Percentiles rank a stretch among this genome's conserved stretches.
phyloP scores from a whole-genome alignment of 176 grass and related monocot species.

The Ensete ventricosum region DNA sequence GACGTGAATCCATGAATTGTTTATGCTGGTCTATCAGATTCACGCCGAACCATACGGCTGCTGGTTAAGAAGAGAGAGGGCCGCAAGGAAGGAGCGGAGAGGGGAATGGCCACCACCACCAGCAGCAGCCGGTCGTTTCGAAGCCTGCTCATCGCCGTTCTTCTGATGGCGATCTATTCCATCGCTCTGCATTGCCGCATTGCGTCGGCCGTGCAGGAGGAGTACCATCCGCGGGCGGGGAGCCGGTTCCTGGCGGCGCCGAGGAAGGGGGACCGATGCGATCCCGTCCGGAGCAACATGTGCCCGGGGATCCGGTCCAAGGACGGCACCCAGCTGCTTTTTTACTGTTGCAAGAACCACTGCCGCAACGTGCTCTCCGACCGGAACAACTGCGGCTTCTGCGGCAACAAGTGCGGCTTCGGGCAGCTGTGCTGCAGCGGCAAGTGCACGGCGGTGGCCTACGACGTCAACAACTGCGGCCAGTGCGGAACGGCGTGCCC shows the following conservation, averaged over 20 bases:
- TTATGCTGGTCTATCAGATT: background rate
- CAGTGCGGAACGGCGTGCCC: background rate
- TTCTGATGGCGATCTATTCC: background rate
- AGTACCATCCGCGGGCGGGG: background rate
- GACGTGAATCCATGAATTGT: too few relatives aligned
- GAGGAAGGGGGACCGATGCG: background rate
- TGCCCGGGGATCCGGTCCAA: background rate
- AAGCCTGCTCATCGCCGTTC: background rate
- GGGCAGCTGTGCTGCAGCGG: slow-evolving; percentile 22
- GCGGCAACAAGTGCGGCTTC: slow-evolving; percentile 19
- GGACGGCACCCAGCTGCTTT: background rate
- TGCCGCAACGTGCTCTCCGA: slow-evolving; percentile 17
- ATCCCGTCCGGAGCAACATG: background rate
- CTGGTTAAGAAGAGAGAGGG: background rate
- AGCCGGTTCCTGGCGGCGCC: background rate
- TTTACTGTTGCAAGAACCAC: slow-evolving; percentile 14
- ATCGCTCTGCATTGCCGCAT: background rate
- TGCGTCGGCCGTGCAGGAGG: background rate
- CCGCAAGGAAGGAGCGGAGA: background rate
- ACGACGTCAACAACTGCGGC: slow-evolving; percentile 23
- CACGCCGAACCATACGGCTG: background rate
- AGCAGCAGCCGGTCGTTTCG: background rate
- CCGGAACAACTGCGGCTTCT: slow-evolving; percentile 15
- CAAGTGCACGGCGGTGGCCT: slow-evolving; percentile 14
- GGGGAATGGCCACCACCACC: background rate